Evolutionary conservation across 306 rosid genomes (phyloP).

Genomic region (Ammopiptanthus mongolicus): DNA sequence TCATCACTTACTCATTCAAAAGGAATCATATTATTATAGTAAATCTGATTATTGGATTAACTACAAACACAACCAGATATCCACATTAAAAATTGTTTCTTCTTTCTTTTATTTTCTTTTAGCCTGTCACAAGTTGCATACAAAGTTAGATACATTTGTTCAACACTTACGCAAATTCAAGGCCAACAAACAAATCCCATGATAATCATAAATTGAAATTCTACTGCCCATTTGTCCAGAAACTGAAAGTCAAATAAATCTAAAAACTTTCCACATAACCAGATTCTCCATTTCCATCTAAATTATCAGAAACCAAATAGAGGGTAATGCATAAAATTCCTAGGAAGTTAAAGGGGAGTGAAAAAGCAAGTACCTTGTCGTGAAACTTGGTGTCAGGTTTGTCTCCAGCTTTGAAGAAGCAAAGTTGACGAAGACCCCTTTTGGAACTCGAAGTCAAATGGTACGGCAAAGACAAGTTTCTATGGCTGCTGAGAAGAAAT

Average conservation of each 20-base stretch:
- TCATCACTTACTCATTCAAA: background rate
- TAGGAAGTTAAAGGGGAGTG: background rate
- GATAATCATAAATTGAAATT: background rate
- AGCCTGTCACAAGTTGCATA: background rate
- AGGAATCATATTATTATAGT: background rate
- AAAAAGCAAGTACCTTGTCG: conserved; percentile 36
- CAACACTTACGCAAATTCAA: background rate
- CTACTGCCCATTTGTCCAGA: background rate
- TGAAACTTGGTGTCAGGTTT: conserved; percentile 38
- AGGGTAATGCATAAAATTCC: background rate
- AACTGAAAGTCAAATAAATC: background rate
- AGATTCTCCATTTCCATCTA: background rate
- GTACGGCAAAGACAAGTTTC: conserved; percentile 13
- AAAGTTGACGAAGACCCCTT: conserved; percentile 31
- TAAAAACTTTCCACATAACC: background rate
- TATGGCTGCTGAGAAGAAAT: conserved; percentile 27
- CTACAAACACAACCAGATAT: background rate
- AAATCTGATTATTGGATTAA: background rate
- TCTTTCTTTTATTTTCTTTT: background rate
- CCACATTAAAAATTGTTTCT: background rate
- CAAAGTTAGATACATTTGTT: background rate
- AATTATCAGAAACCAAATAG: background rate
- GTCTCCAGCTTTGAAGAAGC: conserved; percentile 51
- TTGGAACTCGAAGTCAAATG: conserved; percentile 2
- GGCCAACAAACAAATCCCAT: background rate